These are phyloP conservation scores for Rhizoctonia solani DNA, from an alignment of 1,284 basidiomycete species.

Conservation along the genomic window DNA sequence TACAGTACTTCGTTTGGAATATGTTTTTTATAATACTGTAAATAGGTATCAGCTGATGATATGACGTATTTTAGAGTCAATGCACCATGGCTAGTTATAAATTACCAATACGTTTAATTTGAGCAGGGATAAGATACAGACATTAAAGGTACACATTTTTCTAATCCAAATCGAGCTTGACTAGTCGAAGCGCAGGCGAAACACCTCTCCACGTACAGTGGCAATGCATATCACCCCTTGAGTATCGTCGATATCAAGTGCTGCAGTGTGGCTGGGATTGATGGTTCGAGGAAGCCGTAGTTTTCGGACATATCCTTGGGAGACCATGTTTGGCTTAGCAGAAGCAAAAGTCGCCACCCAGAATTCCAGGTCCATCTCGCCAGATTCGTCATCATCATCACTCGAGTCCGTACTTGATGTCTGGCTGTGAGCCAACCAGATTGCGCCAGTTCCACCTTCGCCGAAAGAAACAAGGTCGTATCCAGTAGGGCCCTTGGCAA, in stretches of 20 bases:
- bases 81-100: background rate
- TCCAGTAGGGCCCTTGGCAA: conserved; percentile 18
- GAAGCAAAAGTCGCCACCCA: conserved; percentile 23
- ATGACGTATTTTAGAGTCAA: no score
- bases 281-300: conserved; percentile 22
- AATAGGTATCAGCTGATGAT: no score
- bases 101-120: no score
- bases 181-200: conserved; percentile 25
- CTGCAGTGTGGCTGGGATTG: conserved; percentile 2
- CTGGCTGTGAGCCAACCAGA: conserved; percentile 18
- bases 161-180: no score
- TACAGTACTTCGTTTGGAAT: no score
- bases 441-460: conserved; percentile 25
- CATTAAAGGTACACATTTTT: no score
- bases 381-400: conserved; percentile 1
- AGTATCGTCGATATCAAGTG: conserved; percentile 29
- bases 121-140: no score
- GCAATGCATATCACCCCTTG: conserved; percentile 26
- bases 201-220: conserved; percentile 16
- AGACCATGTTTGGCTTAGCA: background rate
- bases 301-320: conserved; percentile 10
- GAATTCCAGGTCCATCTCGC: conserved; percentile 12
- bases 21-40: no score
- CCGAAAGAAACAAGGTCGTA: conserved; percentile 30
- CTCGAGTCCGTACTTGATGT: conserved; percentile 7